phyloP scores from a whole-genome alignment of 768 basidiomycete genomes.

The Boletus rufocinnamomeus region DNA sequence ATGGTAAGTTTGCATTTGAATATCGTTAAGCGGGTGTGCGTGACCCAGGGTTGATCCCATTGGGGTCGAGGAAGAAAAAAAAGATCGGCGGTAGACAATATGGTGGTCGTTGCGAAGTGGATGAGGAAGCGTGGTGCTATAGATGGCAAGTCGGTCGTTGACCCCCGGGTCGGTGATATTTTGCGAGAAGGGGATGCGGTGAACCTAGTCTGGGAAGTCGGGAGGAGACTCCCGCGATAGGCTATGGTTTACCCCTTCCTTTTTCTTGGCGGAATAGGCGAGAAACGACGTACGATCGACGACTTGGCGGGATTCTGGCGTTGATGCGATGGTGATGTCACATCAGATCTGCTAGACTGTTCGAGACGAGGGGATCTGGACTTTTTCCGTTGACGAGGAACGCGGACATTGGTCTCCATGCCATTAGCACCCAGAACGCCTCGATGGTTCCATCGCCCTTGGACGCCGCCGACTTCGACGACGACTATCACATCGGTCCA shows the following conservation, averaged over 20 bases:
- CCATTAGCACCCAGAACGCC: background rate
- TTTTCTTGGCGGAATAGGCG: background rate
- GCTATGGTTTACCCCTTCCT: background rate
- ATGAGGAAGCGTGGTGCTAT: background rate
- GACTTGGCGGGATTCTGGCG: background rate
- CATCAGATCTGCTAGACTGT: constrained; percentile 9
- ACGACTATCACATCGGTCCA: background rate
- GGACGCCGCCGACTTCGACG: constrained; percentile 21
- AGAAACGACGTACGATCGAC: background rate
- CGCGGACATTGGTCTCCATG: constrained; percentile 13
- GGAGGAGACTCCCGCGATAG: constrained; percentile 3
- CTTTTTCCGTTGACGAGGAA: constrained; percentile 14
- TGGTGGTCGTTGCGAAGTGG: background rate
- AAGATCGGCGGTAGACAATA: constrained; percentile 11
- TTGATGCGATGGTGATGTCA: background rate
- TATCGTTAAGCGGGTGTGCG: constrained; percentile 5
- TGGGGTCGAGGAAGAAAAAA: background rate
- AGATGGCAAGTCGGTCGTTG: background rate
- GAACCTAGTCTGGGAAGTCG: background rate
- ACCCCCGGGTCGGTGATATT: background rate
- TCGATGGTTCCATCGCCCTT: constrained; percentile 1
- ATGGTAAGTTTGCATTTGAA: constrained; percentile 12
- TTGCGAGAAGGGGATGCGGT: background rate
- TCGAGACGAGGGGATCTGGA: background rate
- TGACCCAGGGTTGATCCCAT: background rate